Base-by-base conservation (phyloP, 345 rosid genomes). In the Conringia planisiliqua region DNA sequence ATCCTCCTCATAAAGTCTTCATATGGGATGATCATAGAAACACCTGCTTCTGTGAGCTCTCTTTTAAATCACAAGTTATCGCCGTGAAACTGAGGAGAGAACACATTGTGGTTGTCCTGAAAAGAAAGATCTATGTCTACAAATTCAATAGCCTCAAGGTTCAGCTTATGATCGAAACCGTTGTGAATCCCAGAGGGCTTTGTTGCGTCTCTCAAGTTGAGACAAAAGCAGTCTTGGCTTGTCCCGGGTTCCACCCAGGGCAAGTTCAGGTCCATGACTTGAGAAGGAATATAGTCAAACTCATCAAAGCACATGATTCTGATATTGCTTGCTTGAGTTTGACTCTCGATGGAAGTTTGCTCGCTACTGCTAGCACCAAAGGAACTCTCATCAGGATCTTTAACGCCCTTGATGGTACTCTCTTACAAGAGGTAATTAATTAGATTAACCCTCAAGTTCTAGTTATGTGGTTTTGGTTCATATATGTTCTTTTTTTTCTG, bases 331-430 rank as follows among this genome's bases (percentile, higher is more conserved):
- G 91, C 77, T 55, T 93, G 58, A 86, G 85, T 72, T 67, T 93
- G 81, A 86, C 96, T 4, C 60, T 82, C 77, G 97, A 93, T 79
- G 98, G 94, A 68, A 79, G 83, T 32, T 82, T 93, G 29, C 97
- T 93, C 35, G 96, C 97, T 1, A 93, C 96, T 59, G 87, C 92
- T 30, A 93, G 97, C 75, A 77, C 82, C 2, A 90, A 79, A 82
- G 98, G 97, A 63, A 93, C 97, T 38, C 80, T 93, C 80, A 84
- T 88, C 63, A 89, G 98, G 81, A 87, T 93, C 68, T 91, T 88
- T 82, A 91, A 91, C 79, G 80, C 91, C 1, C 72, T 91, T 87
- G 94, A 93, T 73, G 98, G 98, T 30, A 83, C 86, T 77, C 85
- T 74, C 58, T 73, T 87, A 78, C 97, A 89, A 83, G 96, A 93